Evolutionary conservation across 768 basidiomycete genomes (phyloP).

Genomic region (Podaxis carcinomalis): DNA sequence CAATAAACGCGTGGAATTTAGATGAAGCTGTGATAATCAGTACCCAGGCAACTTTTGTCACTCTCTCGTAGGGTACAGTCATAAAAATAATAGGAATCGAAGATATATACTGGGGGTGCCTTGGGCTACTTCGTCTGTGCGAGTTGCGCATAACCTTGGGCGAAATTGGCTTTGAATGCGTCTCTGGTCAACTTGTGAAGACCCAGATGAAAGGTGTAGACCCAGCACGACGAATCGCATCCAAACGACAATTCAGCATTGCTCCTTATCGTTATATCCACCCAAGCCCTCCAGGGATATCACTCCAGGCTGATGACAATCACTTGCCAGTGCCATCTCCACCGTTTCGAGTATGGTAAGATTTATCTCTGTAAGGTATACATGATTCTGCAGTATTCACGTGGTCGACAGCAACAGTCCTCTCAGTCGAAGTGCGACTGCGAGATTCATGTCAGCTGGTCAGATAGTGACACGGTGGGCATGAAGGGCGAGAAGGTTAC

Average conservation of each 20-base stretch:
- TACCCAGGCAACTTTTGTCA: not conserved
- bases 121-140: not conserved
- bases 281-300: not conserved
- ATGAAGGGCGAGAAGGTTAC: too few species aligned
- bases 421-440: too few species aligned
- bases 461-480: too few species aligned
- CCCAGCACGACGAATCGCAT: not conserved
- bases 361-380: too few species aligned
- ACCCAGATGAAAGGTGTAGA: not conserved
- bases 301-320: not conserved
- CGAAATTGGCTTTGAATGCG: not conserved
- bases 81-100: not conserved
- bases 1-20: too few species aligned
- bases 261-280: not conserved
- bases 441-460: too few species aligned
- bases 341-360: too few species aligned
- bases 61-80: not conserved
- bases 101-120: not conserved
- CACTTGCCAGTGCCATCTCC: too few species aligned
- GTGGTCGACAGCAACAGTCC: too few species aligned
- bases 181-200: not conserved
- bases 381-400: too few species aligned
- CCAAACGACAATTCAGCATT: not conserved
- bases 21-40: too few species aligned
- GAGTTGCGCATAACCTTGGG: not conserved